These are phyloP conservation scores for Selenicereus undatus DNA, from an alignment of 148 eudicot species.

Conservation along the genomic window DNA sequence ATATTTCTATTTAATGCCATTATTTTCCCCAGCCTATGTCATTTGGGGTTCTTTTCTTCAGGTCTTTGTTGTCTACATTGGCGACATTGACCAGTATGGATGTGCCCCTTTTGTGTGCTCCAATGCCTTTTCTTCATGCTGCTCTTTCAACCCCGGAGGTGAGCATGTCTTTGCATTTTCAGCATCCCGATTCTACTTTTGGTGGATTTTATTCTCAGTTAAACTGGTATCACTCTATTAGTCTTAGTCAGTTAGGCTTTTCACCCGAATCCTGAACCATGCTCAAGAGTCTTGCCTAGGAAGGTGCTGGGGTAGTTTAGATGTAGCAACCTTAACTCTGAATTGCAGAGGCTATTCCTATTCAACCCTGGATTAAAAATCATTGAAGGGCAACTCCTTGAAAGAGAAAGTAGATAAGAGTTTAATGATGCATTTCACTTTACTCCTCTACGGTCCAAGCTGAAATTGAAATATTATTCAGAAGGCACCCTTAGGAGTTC, in stretches of 20 bases:
- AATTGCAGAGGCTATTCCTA: background rate
- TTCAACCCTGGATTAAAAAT: background rate
- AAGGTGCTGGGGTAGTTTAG: too few relatives aligned
- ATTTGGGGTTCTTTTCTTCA: constrained; percentile 29
- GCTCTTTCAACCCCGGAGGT: constrained; percentile 89
- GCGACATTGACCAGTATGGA: constrained; percentile 58
- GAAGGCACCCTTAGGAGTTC: background rate
- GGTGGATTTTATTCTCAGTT: background rate
- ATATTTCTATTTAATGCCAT: background rate
- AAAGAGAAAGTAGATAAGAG: background rate
- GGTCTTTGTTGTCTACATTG: constrained; percentile 52
- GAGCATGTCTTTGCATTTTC: constrained; percentile 14
- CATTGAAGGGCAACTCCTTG: background rate
- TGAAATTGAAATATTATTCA: background rate
- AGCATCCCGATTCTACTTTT: background rate
- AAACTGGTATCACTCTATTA: background rate
- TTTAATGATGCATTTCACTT: background rate
- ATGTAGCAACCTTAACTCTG: background rate
- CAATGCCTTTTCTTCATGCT: constrained; percentile 76
- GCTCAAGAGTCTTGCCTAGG: background rate
- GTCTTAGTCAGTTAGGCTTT: background rate
- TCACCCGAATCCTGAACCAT: background rate
- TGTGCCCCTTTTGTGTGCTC: constrained; percentile 83
- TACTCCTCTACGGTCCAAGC: background rate
- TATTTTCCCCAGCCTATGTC: background rate